Evolutionary conservation across 768 basidiomycete species (phyloP).

Genomic region (Kwoniella botswanensis): DNA sequence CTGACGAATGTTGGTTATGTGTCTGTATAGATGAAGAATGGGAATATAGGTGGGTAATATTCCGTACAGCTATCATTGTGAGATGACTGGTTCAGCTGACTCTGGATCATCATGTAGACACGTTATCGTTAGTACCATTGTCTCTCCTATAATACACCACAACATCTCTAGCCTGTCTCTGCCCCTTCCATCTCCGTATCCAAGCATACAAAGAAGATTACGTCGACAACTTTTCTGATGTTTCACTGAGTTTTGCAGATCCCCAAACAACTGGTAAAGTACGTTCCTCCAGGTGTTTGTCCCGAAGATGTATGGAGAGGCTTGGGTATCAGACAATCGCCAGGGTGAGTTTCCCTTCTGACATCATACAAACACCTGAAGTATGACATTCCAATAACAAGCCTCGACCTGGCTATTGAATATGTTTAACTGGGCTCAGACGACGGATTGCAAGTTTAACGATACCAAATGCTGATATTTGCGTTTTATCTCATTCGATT

Average conservation of each 20-base stretch:
- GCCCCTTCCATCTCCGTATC: too few relatives aligned
- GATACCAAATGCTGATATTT: background rate
- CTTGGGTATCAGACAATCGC: conserved; percentile 50
- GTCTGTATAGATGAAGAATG: conserved; percentile 44
- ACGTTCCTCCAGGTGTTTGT: conserved; percentile 45
- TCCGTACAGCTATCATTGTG: background rate
- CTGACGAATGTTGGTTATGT: background rate
- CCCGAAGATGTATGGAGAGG: conserved; percentile 49
- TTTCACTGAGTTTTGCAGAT: conserved; percentile 28
- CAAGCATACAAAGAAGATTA: too few relatives aligned
- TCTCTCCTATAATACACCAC: background rate
- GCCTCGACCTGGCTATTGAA: too few relatives aligned
- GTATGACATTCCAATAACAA: too few relatives aligned
- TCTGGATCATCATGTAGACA: conserved; percentile 26
- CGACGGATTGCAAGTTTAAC: too few relatives aligned
- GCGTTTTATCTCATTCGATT: background rate
- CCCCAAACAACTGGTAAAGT: conserved; percentile 43
- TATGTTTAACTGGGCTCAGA: too few relatives aligned
- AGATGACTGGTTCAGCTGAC: too few relatives aligned
- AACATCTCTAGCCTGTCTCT: too few relatives aligned
- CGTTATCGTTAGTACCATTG: conserved; percentile 39
- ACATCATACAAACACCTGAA: too few relatives aligned
- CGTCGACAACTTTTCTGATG: too few relatives aligned
- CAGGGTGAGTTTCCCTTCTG: conserved; percentile 49
- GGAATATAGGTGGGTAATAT: conserved; percentile 43